phyloP scores from a whole-genome alignment of 164 flowering plant genomes.

The Umbilicus rupestris region DNA sequence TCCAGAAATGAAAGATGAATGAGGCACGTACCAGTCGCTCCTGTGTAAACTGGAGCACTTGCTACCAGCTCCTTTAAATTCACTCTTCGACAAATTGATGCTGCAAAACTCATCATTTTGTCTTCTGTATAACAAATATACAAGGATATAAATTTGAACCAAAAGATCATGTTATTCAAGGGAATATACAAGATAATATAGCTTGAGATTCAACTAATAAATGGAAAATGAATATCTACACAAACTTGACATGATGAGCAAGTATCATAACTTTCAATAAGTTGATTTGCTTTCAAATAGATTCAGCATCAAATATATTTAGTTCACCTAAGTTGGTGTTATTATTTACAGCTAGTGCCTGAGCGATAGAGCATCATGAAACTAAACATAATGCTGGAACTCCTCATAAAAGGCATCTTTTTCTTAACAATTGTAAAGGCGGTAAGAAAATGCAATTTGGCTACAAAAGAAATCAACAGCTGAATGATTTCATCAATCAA shows the following conservation, averaged over 20 bases:
- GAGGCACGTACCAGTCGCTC: slow-evolving; percentile 27
- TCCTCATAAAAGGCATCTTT: not conserved
- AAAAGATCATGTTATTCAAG: not conserved
- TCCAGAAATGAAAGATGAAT: not conserved
- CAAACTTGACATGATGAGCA: not conserved
- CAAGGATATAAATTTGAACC: not conserved
- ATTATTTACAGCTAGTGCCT: too few species aligned
- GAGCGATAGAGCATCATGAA: not conserved
- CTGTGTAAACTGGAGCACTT: slow-evolving; percentile 35
- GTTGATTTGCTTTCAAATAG: not conserved
- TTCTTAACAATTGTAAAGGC: not conserved
- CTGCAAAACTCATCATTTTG: slow-evolving; percentile 33
- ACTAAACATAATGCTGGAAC: not conserved
- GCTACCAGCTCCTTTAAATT: slow-evolving; percentile 44
- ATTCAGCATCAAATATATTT: not conserved
- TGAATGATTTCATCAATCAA: not conserved
- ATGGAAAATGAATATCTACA: not conserved
- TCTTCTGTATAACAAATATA: not conserved
- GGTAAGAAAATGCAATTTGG: not conserved
- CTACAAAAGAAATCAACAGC: not conserved
- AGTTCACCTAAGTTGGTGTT: not conserved
- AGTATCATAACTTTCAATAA: not conserved
- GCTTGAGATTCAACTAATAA: too few species aligned
- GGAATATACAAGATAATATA: not conserved
- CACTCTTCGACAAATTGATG: slow-evolving; percentile 36